Conservation (phyloP, 495 filamentous ascomycete species). For the Penicillium pancosmium region DNA sequence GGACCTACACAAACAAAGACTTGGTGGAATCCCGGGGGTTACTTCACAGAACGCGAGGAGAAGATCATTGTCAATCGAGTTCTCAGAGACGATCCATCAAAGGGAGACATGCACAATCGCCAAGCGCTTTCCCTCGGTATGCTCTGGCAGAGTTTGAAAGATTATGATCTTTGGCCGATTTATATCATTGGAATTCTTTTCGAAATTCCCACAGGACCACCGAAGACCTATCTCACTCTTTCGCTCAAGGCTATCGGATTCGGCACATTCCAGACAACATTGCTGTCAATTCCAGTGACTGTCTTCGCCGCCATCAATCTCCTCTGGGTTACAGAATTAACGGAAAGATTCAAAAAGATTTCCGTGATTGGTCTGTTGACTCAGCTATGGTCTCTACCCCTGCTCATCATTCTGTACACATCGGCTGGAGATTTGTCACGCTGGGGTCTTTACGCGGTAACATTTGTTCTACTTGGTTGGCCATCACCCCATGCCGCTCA, state of each 20-base stretch:
- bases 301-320: slow-evolving; percentile 38
- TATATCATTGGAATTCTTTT: slow-evolving; percentile 55
- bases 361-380: slow-evolving; percentile 49
- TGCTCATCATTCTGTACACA: slow-evolving; percentile 54
- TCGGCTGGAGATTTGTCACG: slow-evolving; percentile 1
- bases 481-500: slow-evolving; percentile 54
- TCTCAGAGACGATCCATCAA: slow-evolving; percentile 64
- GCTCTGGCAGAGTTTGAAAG: slow-evolving; percentile 47
- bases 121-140: slow-evolving; percentile 46
- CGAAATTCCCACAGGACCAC: slow-evolving; percentile 53
- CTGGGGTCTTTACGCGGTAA: slow-evolving; percentile 20
- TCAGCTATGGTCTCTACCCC: slow-evolving; percentile 59
- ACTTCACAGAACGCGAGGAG: slow-evolving; percentile 48
- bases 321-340: slow-evolving; percentile 50
- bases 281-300: slow-evolving; percentile 63
- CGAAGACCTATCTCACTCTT: slow-evolving; percentile 62
- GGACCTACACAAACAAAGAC: slow-evolving; percentile 57
- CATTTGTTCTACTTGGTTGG: slow-evolving; percentile 58
- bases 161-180: slow-evolving; percentile 50
- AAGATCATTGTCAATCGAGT: slow-evolving; percentile 72
- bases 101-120: slow-evolving; percentile 55
- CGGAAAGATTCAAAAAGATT: slow-evolving; percentile 34
- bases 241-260: slow-evolving; percentile 62
- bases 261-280: slow-evolving; percentile 64
- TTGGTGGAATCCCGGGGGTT: slow-evolving; percentile 26